Evolutionary conservation across 352 stramenopile species (phyloP), one percentile per base, ranked within the genome.

Genomic region (Phytophthora lateralis): DNA sequence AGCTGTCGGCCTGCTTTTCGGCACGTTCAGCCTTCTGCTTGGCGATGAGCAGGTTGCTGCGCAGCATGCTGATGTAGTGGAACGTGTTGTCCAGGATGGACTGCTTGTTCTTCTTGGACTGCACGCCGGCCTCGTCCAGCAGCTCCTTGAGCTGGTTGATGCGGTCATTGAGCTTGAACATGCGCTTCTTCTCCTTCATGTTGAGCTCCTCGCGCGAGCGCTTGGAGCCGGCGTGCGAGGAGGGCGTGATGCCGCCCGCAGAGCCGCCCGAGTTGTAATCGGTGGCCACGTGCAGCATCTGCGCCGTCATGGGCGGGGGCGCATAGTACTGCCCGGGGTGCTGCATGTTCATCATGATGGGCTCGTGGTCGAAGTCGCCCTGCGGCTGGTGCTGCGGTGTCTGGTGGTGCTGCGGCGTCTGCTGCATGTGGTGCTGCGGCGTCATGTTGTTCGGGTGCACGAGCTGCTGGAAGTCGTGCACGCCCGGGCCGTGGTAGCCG

Each of bases 141-240:
- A 86, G 49, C 3, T 72, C 59, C 63, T 90, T 91, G 27, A 91
- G 74, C 59, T 89, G 71, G 47, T 79, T 89, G 63, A 93, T 93
- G 52, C 80, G 82, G 62, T 93, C 82, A 60, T 93, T 93, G 5
- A 93, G 74, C 72, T 93, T 93, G 69, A 91, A 91, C 84, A 93
- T 91, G 63, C 84, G 82, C 71, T 91, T 93, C 73, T 93, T 93
- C 61, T 93, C 84, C 64, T 91, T 91, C 49, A 91, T 66, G 56
- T 93, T 93, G 18, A 93, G 72, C 35, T 93, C 84, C 54, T 93
- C 80, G 21, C 84, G 84, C 15, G 78, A 90, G 43, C 82, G 82
- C 67, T 85, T 89, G 38, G 77, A 64, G 43, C 66, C 54, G 3
- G 52, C 21, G 58, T 64, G 46, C n/a, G 65, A 82, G 0, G 65